phyloP scores from a whole-genome alignment of 129 eudicot genomes.

The Arctium lappa region DNA sequence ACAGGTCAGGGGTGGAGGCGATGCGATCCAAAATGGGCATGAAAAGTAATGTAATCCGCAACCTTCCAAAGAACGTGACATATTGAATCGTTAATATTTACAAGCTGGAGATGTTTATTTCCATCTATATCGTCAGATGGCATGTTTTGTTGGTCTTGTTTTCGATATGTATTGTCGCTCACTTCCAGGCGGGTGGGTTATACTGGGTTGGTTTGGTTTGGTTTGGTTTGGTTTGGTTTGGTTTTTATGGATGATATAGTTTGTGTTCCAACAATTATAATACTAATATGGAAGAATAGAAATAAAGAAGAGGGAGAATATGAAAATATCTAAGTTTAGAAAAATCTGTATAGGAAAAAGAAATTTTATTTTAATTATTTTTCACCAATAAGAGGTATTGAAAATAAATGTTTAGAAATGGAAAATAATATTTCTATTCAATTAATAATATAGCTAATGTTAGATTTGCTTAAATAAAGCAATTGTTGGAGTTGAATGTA shows the following conservation, averaged over 20 bases:
- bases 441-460: no score
- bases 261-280: no score
- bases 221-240: not conserved
- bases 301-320: no score
- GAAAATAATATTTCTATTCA: no score
- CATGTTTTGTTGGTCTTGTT: not conserved
- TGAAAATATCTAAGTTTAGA: no score
- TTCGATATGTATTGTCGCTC: not conserved
- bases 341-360: no score
- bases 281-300: no score
- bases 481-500: no score
- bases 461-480: no score
- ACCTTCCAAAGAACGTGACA: conserved; percentile 69
- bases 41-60: conserved; percentile 80
- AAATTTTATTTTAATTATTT: no score
- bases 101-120: not conserved
- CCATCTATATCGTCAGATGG: not conserved
- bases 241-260: not conserved
- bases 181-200: not conserved
- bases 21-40: conserved; percentile 78
- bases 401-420: no score
- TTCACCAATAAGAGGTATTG: no score
- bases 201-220: not conserved
- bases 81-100: conserved; percentile 24
- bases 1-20: conserved; percentile 56